A percentile compares a stretch with the other conserved stretches of the same genome.
Conservation (phyloP, 73 alveolate genomes). For the Loxodes magnus region DNA sequence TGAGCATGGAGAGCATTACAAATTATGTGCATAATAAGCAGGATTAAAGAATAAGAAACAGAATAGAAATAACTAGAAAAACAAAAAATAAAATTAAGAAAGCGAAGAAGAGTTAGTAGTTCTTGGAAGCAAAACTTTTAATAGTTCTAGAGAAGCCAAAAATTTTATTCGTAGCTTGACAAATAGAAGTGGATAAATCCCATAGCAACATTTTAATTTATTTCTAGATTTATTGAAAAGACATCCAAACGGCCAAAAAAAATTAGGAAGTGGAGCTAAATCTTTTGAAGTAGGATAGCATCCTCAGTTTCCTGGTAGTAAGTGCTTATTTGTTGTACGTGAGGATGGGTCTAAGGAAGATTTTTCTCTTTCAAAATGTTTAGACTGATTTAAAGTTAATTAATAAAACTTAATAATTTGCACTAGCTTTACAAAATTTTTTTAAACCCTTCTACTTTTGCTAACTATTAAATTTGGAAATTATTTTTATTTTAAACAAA, state of each 20-base stretch:
- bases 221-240: slow-evolving; percentile 39
- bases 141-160: slow-evolving; percentile 48
- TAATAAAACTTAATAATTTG: no score
- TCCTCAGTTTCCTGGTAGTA: slow-evolving; percentile 62
- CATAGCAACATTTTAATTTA: slow-evolving; percentile 65
- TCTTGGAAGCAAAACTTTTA: slow-evolving; percentile 44
- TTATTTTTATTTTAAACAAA: no score
- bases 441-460: no score
- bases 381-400: no score
- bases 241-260: slow-evolving; percentile 53
- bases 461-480: no score
- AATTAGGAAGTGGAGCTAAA: slow-evolving; percentile 36
- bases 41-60: no score
- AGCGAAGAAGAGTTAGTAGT: slow-evolving; percentile 19
- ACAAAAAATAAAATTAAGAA: slow-evolving; percentile 35
- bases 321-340: slow-evolving; percentile 75
- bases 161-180: slow-evolving; percentile 29
- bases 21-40: no score
- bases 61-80: no score
- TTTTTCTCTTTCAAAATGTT: slow-evolving; percentile 58
- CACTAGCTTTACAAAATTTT: no score
- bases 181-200: slow-evolving; percentile 37
- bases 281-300: slow-evolving; percentile 66
- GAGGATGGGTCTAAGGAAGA: slow-evolving; percentile 72
- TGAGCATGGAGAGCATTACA: slow-evolving; percentile 87